These are phyloP conservation scores for Sporisorium exsertum DNA, from an alignment of 1,284 basidiomycete species.

Conservation along the genomic window DNA sequence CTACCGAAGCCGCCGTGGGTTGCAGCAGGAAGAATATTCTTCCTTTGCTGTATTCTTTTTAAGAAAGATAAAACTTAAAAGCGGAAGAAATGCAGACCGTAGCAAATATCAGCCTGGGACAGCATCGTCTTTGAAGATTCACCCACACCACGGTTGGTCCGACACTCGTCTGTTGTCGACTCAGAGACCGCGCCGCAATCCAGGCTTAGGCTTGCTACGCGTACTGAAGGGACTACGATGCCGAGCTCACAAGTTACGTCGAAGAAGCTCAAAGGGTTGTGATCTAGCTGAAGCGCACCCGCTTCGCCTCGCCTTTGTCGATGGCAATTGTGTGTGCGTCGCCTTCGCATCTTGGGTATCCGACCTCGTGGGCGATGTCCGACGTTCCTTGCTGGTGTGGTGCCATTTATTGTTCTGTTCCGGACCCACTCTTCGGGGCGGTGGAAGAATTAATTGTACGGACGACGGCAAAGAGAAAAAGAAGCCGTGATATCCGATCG, in stretches of 20 bases:
- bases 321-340: too few species aligned
- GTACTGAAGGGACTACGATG: too few species aligned
- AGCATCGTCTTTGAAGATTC: too few species aligned
- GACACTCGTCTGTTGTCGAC: too few species aligned
- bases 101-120: background rate
- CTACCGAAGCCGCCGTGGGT: background rate
- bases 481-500: constrained; percentile 5
- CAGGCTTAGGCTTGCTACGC: too few species aligned
- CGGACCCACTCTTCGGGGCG: background rate
- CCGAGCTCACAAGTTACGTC: too few species aligned
- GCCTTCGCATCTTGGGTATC: background rate
- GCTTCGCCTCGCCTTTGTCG: background rate
- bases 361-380: background rate
- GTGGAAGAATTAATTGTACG: constrained; percentile 3
- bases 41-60: background rate
- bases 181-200: too few species aligned
- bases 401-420: background rate
- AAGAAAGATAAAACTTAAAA: background rate
- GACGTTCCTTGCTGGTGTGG: background rate
- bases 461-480: background rate
- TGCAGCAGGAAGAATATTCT: background rate
- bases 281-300: too few species aligned
- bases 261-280: too few species aligned
- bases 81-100: constrained; percentile 6
- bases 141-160: too few species aligned